Evolutionary conservation across 306 rosid genomes (phyloP), one percentile per base, ranked within the genome.

Genomic region (Quercus ilex): DNA sequence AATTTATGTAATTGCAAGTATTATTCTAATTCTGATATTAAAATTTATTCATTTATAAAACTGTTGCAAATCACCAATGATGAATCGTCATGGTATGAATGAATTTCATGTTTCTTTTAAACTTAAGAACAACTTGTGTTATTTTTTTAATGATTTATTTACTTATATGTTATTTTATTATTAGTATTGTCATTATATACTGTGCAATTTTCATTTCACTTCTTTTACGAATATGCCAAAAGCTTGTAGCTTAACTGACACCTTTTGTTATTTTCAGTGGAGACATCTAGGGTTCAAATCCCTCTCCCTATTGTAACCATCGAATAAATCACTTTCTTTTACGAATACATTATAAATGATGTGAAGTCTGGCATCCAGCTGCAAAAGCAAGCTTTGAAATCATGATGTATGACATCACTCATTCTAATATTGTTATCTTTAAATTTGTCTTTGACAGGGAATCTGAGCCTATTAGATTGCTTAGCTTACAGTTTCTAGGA

Each of bases 401-500:
- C 55, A 18, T 63, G 9, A 31, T 78, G 26, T 38, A 56, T 60
- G 59, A 71, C 67, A 49, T 64, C 65, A 62, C 60, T 57, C 33
- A 58, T 60, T 87, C 83, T 85, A 69, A 25, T 62, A 43, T 55
- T 14, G 26, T 71, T 63, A 30, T 26, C 53, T 13, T 74, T 43
- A 79, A 59, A 52, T 41, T 80, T 77, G 69, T 76, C 79, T 82
- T 33, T 73, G 72, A 25, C 73, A 95, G 99, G 94, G 92, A 90
- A 69, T 82, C 80, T 68, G 99, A 95, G 82, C 91, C 99, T 77
- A 91, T 92, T 82, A 89, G 99, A 88, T 84, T 95, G 90, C 90
- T 95, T 78, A 87, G 99, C 85, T 84, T 95, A 82, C 98, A 95
- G 85, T 93, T 92, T 82, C 89, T 95, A 56, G 99, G 99, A 77